Conservation (phyloP, 2,329 filamentous ascomycete species). For the Colletotrichum neosansevieriae region DNA sequence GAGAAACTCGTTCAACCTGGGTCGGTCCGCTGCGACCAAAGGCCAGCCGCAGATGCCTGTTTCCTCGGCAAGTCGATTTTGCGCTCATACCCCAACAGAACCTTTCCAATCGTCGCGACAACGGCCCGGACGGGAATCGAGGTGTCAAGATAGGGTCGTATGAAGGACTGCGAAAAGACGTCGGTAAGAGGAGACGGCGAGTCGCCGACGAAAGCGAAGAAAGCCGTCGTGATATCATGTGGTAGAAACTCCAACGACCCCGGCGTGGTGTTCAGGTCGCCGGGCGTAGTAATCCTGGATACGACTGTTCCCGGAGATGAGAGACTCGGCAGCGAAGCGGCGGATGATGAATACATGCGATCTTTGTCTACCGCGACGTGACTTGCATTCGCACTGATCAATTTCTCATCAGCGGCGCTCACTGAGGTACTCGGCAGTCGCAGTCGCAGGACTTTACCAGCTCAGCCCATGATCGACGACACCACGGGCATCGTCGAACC, state of each 20-base stretch:
- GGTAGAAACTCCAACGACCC: conserved; percentile 4
- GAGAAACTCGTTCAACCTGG: conserved; percentile 2
- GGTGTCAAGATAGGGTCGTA: conserved; percentile 18
- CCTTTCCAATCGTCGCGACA: conserved; percentile 17
- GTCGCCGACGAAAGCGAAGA: conserved; percentile 32
- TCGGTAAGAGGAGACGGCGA: conserved; percentile 28
- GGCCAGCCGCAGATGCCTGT: conserved; percentile 18
- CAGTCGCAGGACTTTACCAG: not conserved
- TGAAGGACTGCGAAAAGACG: conserved; percentile 27
- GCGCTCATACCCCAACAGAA: conserved; percentile 2
- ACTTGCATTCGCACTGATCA: conserved; percentile 18
- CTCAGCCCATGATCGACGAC: conserved; percentile 2
- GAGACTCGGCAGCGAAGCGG: conserved; percentile 1
- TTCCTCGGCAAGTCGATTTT: not conserved
- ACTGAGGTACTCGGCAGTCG: not conserved
- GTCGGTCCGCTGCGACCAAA: conserved; percentile 1
- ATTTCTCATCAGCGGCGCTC: not conserved
- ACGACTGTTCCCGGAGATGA: not conserved
- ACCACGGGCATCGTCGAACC: conserved; percentile 6
- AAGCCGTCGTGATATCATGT: conserved; percentile 9
- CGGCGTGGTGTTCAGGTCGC: not conserved
- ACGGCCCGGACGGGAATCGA: conserved; percentile 19
- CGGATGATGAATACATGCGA: not conserved
- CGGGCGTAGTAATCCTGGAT: conserved; percentile 13
- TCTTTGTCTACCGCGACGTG: not conserved